A percentile compares a stretch with the other conserved stretches of the same genome.
Evolutionary conservation across 2,329 filamentous ascomycete species (phyloP).

Genomic region (Apiospora rasikravindrae): DNA sequence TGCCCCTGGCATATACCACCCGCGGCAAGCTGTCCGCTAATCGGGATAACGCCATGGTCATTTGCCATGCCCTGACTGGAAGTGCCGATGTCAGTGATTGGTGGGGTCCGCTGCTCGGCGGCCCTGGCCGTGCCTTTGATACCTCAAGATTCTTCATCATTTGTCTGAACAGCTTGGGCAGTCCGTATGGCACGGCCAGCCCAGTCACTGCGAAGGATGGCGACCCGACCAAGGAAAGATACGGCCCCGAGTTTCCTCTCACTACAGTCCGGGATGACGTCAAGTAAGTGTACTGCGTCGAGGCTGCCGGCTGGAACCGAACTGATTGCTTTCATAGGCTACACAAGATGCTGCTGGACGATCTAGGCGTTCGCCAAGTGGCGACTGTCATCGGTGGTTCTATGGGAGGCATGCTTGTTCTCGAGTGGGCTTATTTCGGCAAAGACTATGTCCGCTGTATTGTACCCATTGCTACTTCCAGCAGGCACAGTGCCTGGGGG

Average conservation of each 20-base stretch:
- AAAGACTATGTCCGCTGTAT: conserved; percentile 81
- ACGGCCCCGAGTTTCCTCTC: conserved; percentile 94
- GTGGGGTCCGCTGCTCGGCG: conserved; percentile 85
- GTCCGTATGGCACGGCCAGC: conserved; percentile 86
- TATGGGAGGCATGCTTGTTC: conserved; percentile 88
- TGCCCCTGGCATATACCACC: conserved; percentile 71
- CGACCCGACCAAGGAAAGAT: conserved; percentile 72
- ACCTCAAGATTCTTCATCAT: conserved; percentile 83
- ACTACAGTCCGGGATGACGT: conserved; percentile 97
- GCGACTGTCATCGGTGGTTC: conserved; percentile 83
- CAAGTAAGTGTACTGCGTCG: conserved; percentile 64
- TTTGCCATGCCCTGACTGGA: conserved; percentile 85
- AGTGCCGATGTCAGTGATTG: conserved; percentile 86
- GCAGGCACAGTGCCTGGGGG: conserved; percentile 85
- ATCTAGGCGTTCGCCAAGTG: conserved; percentile 78
- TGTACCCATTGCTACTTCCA: conserved; percentile 84
- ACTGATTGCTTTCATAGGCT: conserved; percentile 53
- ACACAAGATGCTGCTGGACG: conserved; percentile 80
- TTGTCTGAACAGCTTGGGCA: conserved; percentile 85
- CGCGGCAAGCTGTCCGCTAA: conserved; percentile 64
- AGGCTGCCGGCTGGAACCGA: neutral
- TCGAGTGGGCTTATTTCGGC: conserved; percentile 91
- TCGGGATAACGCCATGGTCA: conserved; percentile 72
- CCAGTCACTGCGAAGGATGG: conserved; percentile 89
- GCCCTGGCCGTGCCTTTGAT: conserved; percentile 80